Base-by-base conservation (phyloP, 768 basidiomycete species). In the Fibroporia radiculosa region DNA sequence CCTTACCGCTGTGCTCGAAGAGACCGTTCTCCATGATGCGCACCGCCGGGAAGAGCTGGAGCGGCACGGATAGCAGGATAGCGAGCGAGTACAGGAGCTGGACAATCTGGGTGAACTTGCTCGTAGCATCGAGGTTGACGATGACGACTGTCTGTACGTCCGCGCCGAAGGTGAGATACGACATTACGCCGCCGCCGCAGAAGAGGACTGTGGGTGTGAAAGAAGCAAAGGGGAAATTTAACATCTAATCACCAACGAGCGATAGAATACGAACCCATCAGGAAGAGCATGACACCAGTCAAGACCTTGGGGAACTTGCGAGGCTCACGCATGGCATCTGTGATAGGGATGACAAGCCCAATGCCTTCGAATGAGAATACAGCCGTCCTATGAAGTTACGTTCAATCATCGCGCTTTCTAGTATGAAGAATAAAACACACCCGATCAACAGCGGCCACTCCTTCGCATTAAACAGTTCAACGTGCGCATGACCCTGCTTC, bases 281-380 rank as follows among this genome's bases (percentile, higher is more conserved):
- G 72, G 63, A 82, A 80, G n/a, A 84, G 56, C 93, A 98, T 98
- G 45, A 97, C 93, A 10, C 83, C 85, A 7, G 88, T 87, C 37
- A 99, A 65, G 3, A 84, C 90, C 38, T 64, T 68, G 4, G 95
- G 93, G 75, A 98, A 96, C 65, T 91, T 93, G 56, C 77, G 81
- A 2, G 95, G 96, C 59, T 97, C 92, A 20, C 77, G 75, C 96
- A 99, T 99, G 4, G 93, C 82, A 60, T 99, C 93, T 11, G 90
- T 91, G 56, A 99, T 96, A 16, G 96, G 96, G 49, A 99, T 89
- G 50, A 99, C 84, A 65, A 98, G 69, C 38, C 95, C 96, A 53
- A 99, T 91, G 7, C 95, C 95, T 64, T 99, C 95, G 55, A 98
- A 99, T 1, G 96, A 91, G 64, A 98, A 98, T 24, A 97, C 95